Evolutionary conservation across 805 yeast species (phyloP).

Genomic region (Clavispora asparagi): DNA sequence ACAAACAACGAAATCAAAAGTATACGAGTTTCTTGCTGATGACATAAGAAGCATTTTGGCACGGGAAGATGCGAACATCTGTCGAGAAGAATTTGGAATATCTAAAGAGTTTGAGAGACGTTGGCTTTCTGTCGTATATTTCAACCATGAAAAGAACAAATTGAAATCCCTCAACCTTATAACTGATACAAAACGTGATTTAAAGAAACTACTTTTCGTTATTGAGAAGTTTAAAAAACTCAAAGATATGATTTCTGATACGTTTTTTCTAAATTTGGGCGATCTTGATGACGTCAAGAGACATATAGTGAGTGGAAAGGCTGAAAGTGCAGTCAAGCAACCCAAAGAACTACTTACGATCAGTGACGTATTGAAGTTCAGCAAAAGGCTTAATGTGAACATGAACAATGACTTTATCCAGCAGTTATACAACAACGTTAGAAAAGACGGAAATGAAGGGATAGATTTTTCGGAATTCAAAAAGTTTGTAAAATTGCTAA

Average conservation of each 20-base stretch:
- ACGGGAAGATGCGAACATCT: slow-evolving; percentile 73
- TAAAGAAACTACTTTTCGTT: slow-evolving; percentile 49
- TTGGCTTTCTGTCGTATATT: slow-evolving; percentile 83
- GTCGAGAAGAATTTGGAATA: slow-evolving; percentile 78
- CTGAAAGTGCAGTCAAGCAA: slow-evolving; percentile 13
- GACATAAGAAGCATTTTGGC: slow-evolving; percentile 57
- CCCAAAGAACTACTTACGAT: slow-evolving; percentile 42
- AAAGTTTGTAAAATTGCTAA: slow-evolving; percentile 61
- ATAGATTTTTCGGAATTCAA: slow-evolving; percentile 73
- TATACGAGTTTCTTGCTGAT: slow-evolving; percentile 43
- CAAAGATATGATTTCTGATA: slow-evolving; percentile 52
- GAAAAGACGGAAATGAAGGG: slow-evolving; percentile 18
- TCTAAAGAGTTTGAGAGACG: slow-evolving; percentile 56
- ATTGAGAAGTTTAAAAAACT: slow-evolving; percentile 61
- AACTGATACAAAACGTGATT: slow-evolving; percentile 57
- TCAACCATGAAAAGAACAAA: slow-evolving; percentile 52
- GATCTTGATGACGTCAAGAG: slow-evolving; percentile 28
- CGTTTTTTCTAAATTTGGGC: slow-evolving; percentile 41
- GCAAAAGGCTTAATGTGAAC: slow-evolving; percentile 67
- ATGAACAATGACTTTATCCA: slow-evolving; percentile 51
- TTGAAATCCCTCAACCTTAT: slow-evolving; percentile 77
- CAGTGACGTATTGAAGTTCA: slow-evolving; percentile 61
- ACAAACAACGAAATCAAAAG: slow-evolving; percentile 12
- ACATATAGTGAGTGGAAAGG: slow-evolving; percentile 21
- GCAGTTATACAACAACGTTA: slow-evolving; percentile 46